Evolutionary conservation across 1,284 basidiomycete genomes (phyloP), one percentile per base, ranked within the genome.

Genomic region (Leccinum cinnamomeum): DNA sequence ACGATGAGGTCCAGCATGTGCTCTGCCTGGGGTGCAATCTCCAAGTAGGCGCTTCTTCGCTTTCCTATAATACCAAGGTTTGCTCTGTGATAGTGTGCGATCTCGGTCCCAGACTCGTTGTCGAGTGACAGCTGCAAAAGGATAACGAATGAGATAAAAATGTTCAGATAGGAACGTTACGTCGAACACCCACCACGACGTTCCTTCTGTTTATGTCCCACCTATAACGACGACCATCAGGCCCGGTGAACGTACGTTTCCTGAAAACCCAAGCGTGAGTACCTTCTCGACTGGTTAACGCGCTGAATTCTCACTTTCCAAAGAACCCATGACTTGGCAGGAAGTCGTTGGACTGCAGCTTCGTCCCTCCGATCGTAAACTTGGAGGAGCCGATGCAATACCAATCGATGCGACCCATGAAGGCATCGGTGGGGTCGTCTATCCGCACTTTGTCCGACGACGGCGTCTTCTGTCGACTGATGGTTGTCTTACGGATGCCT

Each of bases 1-100:
- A 79, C 39, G 48, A 81, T 68, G n/a, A 73, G 62, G 39, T 79
- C 72, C n/a, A 78, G 20, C 64, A 80, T 79, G 30, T 72, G 70
- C 62, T 75, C 76, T 10, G 70, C 76, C 14, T 69, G 62, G 3
- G 72, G 70, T 46, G 68, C 70, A 3, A 80, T 75, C 44, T 81
- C 76, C 8, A 81, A 69, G 53, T 53, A 70, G 0, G 78, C 64
- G 16, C 59, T 68, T 23, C 65, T 67, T 8, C 64, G 62, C 48
- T 62, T 67, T 48, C 69, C 70, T 20, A 70, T 67, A 14, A 73
- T 67, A n/a, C 66, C 65, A 10, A 68, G 62, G 7, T 63, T 68
- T 11, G 64, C 62, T 53, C 69, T 64, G 59, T 77, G 75, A 48
- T 71, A 72, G 3, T 70, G 65, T 23, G 70, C 76, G 2, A 78